Base-by-base conservation (phyloP, 2,329 filamentous ascomycete genomes). In the Aspergillus neoniger region DNA sequence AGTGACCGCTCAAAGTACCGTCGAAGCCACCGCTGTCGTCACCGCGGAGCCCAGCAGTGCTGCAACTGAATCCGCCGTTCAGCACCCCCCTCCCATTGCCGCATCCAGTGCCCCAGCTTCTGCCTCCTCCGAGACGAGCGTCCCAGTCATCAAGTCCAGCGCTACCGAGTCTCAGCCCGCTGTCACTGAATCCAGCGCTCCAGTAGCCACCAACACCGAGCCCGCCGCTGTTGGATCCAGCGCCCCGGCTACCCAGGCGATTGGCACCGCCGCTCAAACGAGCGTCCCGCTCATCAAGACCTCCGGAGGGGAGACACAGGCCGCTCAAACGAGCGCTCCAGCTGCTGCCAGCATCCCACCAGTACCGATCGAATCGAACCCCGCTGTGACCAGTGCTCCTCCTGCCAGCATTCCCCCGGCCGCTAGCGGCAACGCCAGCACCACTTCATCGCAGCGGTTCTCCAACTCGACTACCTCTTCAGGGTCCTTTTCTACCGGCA, bases 161-260 rank as follows among this genome's bases (percentile, higher is more conserved):
- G 25, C 47, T 30, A 4, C 47, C 15, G 25, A 50, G 47, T 6
- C 25, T 50, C 47, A 50, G 2, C n/a, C 23, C 23, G 25, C 23
- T 30, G 25, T 15, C 44, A 15, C 63, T n/a, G 54, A 59, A 48
- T n/a, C 43, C 17, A 65, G 61, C 56, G 54, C 51, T 23, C 56
- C 57, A 19, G 44, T 30, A 12, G 3, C 52, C 25, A 28, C 41
- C 32, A 14, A 36, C 12, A 36, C 32, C 10, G 41, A 55, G 21
- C 58, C 56, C 25, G 60, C 58, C 38, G 60, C 30, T 23, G 47
- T 52, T 19, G 53, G 56, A 9, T 65, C 67, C 30, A 69, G 66
- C 54, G 56, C 60, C 48, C 66, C 69, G 57, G 63, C 65, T 43
- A 14, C 4, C 32, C 32, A 36, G 32, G 30, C 1, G 12, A 36